Evolutionary conservation across 805 yeast genomes (phyloP).

Genomic region (Tetrapisispora fleetii): DNA sequence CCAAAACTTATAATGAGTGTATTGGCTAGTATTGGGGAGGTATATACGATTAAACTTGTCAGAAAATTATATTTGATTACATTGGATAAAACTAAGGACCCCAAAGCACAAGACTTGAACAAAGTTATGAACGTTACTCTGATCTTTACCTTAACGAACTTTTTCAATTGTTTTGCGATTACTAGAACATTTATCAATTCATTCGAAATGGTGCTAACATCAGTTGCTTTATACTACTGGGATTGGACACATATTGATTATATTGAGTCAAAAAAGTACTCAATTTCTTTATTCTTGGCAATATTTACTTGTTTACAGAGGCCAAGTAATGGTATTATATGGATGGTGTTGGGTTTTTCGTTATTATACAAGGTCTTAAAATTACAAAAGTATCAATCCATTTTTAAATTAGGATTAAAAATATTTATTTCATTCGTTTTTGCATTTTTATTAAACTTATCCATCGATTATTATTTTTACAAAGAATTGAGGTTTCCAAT

Average conservation of each 20-base stretch:
- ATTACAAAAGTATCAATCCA: constrained; percentile 5
- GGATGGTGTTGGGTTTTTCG: constrained; percentile 53
- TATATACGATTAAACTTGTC: constrained; percentile 42
- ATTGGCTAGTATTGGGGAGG: constrained; percentile 66
- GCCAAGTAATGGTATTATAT: constrained; percentile 74
- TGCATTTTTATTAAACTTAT: constrained; percentile 31
- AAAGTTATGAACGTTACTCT: constrained; percentile 13
- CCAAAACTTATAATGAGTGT: constrained; percentile 68
- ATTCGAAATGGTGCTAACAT: constrained; percentile 64
- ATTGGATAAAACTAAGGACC: constrained; percentile 10
- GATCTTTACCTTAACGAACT: constrained; percentile 20
- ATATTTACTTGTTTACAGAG: constrained; percentile 59
- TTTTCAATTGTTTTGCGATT: constrained; percentile 70
- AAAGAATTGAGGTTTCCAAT: constrained; percentile 49
- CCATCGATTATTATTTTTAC: constrained; percentile 55
- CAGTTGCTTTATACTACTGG: constrained; percentile 61
- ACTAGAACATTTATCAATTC: constrained; percentile 83
- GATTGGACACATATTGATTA: constrained; percentile 39
- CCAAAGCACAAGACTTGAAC: constrained; percentile 1
- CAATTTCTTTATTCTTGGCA: constrained; percentile 41
- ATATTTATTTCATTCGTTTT: constrained; percentile 12
- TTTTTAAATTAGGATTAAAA: constrained; percentile 12
- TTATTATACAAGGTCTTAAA: constrained; percentile 14
- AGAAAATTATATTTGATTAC: constrained; percentile 18
- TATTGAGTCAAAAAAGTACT: constrained; percentile 15